phyloP scores from a whole-genome alignment of 2,329 filamentous ascomycete species.

The Microdochium nivale region DNA sequence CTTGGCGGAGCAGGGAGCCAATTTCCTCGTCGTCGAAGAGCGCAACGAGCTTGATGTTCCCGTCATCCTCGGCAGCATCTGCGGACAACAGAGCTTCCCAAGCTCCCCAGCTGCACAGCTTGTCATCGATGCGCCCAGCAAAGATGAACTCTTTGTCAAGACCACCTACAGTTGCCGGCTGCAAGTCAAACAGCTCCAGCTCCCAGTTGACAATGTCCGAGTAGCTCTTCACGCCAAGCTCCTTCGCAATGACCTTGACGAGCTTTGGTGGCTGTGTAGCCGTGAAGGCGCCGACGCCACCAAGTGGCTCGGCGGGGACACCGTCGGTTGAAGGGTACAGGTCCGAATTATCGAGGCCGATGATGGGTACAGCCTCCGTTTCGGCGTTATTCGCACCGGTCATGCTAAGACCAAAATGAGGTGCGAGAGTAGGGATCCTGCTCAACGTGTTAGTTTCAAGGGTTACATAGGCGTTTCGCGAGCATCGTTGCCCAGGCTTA shows the following conservation, averaged over 20 bases:
- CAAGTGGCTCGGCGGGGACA: constrained; percentile 37
- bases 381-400: constrained; percentile 67
- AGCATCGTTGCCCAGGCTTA: background rate
- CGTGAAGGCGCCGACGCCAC: constrained; percentile 62
- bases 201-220: constrained; percentile 89
- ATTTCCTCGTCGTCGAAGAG: constrained; percentile 98
- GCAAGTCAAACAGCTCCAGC: constrained; percentile 85
- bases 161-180: constrained; percentile 76
- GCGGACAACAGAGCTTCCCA: constrained; percentile 73
- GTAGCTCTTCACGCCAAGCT: constrained; percentile 67
- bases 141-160: constrained; percentile 92
- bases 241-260: constrained; percentile 70
- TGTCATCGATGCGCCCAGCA: constrained; percentile 91
- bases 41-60: constrained; percentile 82
- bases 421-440: constrained; percentile 75
- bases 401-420: constrained; percentile 80
- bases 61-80: constrained; percentile 43
- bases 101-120: constrained; percentile 91
- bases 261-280: constrained; percentile 78
- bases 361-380: constrained; percentile 89
- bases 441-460: background rate
- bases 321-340: constrained; percentile 24
- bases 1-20: constrained; percentile 81
- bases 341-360: constrained; percentile 74
- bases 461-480: background rate